Percentiles rank a stretch among this genome's conserved stretches.
Conservation (phyloP, 1,139 yeast species). For the Nakaseomyces sp. region DNA sequence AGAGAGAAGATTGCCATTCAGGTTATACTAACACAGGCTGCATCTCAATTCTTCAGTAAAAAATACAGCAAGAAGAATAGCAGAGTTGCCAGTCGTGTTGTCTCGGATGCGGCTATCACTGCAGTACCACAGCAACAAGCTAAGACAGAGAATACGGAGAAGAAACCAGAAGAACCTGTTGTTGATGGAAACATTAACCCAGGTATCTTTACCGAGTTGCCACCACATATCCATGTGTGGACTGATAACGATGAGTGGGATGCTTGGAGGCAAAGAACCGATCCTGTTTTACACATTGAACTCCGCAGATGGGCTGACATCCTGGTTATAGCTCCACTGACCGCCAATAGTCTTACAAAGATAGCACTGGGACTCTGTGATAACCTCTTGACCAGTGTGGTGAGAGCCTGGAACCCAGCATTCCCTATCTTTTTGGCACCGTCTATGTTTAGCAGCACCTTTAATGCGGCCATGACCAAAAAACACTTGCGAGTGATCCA, state of each 20-base stretch:
- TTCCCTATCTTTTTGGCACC: conserved; percentile 86
- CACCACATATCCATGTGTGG: conserved; percentile 67
- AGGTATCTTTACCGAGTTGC: conserved; percentile 36
- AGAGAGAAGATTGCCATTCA: conserved; percentile 64
- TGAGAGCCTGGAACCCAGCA: conserved; percentile 87
- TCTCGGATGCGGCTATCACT: conserved; percentile 6
- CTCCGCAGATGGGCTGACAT: conserved; percentile 93
- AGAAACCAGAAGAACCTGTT: not conserved
- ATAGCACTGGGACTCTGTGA: conserved; percentile 87
- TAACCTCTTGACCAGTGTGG: conserved; percentile 70
- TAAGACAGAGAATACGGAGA: conserved; percentile 4
- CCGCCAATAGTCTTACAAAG: conserved; percentile 88
- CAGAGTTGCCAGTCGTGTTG: not conserved
- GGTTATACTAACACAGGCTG: conserved; percentile 67
- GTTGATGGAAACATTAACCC: conserved; percentile 8
- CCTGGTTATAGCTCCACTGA: conserved; percentile 79
- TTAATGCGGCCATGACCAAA: conserved; percentile 85
- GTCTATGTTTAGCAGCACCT: conserved; percentile 96
- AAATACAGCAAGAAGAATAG: conserved; percentile 20
- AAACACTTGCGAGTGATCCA: conserved; percentile 58
- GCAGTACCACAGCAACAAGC: not conserved
- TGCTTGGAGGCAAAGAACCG: conserved; percentile 75
- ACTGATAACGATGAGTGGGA: conserved; percentile 86
- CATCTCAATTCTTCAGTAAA: conserved; percentile 64
- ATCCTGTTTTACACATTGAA: conserved; percentile 88